These are phyloP conservation scores for Tetramitus jugosus DNA, from an alignment of 208 protist genomes.

Conservation along the genomic window DNA sequence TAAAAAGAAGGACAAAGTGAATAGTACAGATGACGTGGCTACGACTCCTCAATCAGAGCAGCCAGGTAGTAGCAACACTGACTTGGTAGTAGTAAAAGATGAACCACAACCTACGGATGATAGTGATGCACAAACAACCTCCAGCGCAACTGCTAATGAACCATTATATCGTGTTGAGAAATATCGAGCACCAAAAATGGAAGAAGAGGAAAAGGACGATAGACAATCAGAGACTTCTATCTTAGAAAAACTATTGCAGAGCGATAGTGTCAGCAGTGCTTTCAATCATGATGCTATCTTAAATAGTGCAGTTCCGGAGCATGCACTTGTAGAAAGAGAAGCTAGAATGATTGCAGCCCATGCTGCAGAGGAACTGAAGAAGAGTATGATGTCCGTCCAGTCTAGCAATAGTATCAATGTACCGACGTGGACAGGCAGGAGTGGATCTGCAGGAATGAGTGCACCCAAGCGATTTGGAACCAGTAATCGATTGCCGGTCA, in stretches of 20 bases:
- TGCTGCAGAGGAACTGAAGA: slow-evolving; percentile 3
- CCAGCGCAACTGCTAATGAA: not conserved
- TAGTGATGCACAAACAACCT: not conserved
- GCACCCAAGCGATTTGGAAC: not conserved
- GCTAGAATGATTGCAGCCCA: not conserved
- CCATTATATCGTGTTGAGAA: not conserved
- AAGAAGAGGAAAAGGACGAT: not conserved
- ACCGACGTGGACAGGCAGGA: slow-evolving; percentile 1
- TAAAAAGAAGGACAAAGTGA: not conserved
- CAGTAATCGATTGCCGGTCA: not conserved
- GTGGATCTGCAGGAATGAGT: not conserved
- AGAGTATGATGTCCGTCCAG: not conserved
- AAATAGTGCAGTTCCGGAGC: not conserved
- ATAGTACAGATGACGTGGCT: not conserved
- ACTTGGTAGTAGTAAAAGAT: too few species aligned
- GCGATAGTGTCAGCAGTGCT: not conserved
- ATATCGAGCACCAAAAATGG: not conserved
- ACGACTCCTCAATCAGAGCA: too few species aligned
- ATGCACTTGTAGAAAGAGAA: slow-evolving; percentile 2
- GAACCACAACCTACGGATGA: not conserved
- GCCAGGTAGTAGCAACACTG: too few species aligned
- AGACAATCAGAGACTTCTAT: not conserved
- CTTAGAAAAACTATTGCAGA: slow-evolving; percentile 4
- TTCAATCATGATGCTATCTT: slow-evolving; percentile 14
- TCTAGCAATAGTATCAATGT: not conserved